phyloP scores from a whole-genome alignment of 2,329 filamentous ascomycete species.

The Neoarthrinium moseri region DNA sequence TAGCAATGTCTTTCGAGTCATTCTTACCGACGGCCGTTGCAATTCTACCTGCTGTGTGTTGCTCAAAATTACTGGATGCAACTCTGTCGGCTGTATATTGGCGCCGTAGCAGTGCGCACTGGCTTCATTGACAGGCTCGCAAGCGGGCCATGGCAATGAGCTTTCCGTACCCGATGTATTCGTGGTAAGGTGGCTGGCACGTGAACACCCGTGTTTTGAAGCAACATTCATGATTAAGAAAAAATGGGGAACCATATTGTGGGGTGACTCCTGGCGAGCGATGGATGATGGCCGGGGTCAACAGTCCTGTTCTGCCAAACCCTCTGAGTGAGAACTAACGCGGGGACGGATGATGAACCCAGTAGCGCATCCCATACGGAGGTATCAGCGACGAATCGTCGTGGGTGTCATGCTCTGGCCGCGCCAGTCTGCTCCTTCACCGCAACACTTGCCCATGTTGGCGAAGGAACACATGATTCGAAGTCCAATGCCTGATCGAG shows the following conservation, averaged over 20 bases:
- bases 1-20: too few species aligned
- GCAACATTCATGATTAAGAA: neutral
- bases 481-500: neutral
- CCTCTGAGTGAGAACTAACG: neutral
- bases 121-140: neutral
- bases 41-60: too few species aligned
- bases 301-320: neutral
- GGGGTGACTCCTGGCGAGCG: too few species aligned
- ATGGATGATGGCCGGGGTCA: neutral
- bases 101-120: too few species aligned
- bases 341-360: neutral
- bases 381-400: neutral
- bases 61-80: too few species aligned
- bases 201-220: slow-evolving; percentile 1
- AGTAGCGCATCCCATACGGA: neutral
- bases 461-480: too few species aligned
- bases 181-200: slow-evolving; percentile 4
- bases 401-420: too few species aligned
- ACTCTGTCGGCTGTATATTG: too few species aligned
- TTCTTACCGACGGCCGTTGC: too few species aligned
- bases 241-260: too few species aligned
- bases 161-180: too few species aligned
- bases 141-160: too few species aligned
- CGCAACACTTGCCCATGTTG: neutral
- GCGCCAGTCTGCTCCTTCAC: neutral